phyloP scores from a whole-genome alignment of 1,139 yeast species.

The Kodamaea suecica region DNA sequence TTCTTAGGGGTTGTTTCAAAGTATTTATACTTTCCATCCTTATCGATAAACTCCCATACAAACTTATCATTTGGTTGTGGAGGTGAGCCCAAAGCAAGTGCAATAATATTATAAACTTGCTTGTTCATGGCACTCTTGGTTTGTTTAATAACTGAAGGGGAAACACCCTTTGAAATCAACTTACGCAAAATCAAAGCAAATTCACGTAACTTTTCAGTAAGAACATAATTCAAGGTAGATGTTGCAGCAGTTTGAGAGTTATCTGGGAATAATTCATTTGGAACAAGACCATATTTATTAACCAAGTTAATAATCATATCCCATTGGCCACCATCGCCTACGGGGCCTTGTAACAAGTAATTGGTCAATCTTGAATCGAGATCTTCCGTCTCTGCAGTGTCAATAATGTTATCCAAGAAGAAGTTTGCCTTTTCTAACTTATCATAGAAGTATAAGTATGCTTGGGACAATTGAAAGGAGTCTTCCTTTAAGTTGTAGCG shows the following conservation, averaged over 20 bases:
- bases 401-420: slow-evolving; percentile 70
- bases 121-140: slow-evolving; percentile 52
- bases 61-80: slow-evolving; percentile 68
- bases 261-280: slow-evolving; percentile 70
- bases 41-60: slow-evolving; percentile 72
- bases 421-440: slow-evolving; percentile 73
- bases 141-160: slow-evolving; percentile 17
- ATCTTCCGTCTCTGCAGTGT: slow-evolving; percentile 55
- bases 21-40: slow-evolving; percentile 58
- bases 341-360: slow-evolving; percentile 59
- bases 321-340: slow-evolving; percentile 83
- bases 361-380: slow-evolving; percentile 68
- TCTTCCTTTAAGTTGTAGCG: slow-evolving; percentile 60
- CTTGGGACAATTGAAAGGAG: slow-evolving; percentile 67
- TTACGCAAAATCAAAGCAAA: slow-evolving; percentile 65
- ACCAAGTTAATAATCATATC: slow-evolving; percentile 74
- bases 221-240: slow-evolving; percentile 53
- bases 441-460: slow-evolving; percentile 69
- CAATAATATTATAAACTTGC: slow-evolving; percentile 59
- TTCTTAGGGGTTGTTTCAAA: slow-evolving; percentile 59
- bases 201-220: slow-evolving; percentile 70
- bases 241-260: slow-evolving; percentile 61
- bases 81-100: slow-evolving; percentile 71
- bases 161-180: slow-evolving; percentile 30
- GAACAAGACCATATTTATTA: slow-evolving; percentile 76